A percentile compares a stretch with the other conserved stretches of the same genome.
Conservation (phyloP, 2,329 filamentous ascomycete species). For the Nigrospora oryzae region DNA sequence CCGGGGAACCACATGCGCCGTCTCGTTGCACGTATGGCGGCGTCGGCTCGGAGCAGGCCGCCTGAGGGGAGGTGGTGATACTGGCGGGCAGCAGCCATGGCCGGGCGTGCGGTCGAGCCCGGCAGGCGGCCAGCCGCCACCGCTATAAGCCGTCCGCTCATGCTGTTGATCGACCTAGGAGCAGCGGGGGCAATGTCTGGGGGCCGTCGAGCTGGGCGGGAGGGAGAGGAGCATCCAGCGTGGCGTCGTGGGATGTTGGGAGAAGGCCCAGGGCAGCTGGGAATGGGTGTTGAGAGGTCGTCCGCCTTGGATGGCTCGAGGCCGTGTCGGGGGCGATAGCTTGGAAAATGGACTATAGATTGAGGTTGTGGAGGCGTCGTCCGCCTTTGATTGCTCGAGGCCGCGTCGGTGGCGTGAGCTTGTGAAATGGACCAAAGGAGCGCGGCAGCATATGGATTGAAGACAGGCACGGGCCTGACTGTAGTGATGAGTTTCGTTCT, state of each 20-base stretch:
- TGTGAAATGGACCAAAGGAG: background rate
- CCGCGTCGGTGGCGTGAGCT: background rate
- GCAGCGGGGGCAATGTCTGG: constrained; percentile 18
- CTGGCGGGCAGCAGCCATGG: constrained; percentile 45
- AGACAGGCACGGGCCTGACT: too few relatives aligned
- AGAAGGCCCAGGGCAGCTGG: background rate
- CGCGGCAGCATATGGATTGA: too few relatives aligned
- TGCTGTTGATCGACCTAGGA: constrained; percentile 14
- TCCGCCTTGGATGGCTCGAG: too few relatives aligned
- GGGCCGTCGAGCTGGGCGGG: background rate
- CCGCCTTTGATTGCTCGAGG: too few relatives aligned
- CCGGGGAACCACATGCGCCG: constrained; percentile 69
- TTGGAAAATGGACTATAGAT: background rate
- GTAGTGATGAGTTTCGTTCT: too few relatives aligned
- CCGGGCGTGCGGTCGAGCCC: constrained; percentile 17
- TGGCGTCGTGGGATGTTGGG: background rate
- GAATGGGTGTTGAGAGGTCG: too few relatives aligned
- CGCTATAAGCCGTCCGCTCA: constrained; percentile 26
- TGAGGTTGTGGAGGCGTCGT: too few relatives aligned
- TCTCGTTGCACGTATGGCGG: constrained; percentile 50
- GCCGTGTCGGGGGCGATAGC: background rate
- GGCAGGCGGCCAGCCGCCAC: constrained; percentile 20
- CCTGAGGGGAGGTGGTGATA: constrained; percentile 59
- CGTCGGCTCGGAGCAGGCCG: constrained; percentile 60
- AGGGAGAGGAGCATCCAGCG: constrained; percentile 13